Evolutionary conservation across 108 stramenopile genomes (phyloP), one percentile per base, ranked within the genome.

Genomic region (Poteriospumella lacustris): DNA sequence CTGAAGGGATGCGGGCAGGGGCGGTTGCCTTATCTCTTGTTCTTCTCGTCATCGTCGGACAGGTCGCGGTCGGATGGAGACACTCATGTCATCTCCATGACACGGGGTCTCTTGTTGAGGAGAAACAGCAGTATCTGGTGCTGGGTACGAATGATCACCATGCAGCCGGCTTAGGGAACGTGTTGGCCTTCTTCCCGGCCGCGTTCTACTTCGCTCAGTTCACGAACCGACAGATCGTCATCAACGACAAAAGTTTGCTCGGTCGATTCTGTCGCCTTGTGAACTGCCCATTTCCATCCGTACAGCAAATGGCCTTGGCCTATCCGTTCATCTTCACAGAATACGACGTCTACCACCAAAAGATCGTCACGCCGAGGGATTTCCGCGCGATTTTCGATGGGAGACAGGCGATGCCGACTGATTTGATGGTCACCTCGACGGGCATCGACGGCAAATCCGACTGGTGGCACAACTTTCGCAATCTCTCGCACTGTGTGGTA

Each of bases 131-230:
- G 31, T 64, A 34, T 64, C 15, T 64, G 12, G 36, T 64, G 12
- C 9, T 64, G 28, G 60, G 60, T 34, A 31, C 60, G 24, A 34
- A 64, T 24, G 31, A 33, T 24, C 28, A 33, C 31, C 5, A 34
- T 24, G 12, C 5, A 5, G 60, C 60, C 28, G 60, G 60, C 9
- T 12, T 64, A 34, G 60, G 60, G 15, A 64, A 64, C 31, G 33
- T 12, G 36, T 24, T 64, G 3, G 36, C 36, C 15, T 64, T 64
- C 31, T 64, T 64, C 31, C 60, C 60, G 9, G 60, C 60, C 36
- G 60, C 60, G 36, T 64, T 64, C 36, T 64, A 64, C 31, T 64
- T 64, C 24, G 60, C 60, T 33, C 33, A 26, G 9, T 5, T 64
- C 28, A 64, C 60, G 9, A 34, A 34, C 5, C 28, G 60, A 64